A percentile compares a stretch with the other conserved stretches of the same genome.
Evolutionary conservation across 2,329 filamentous ascomycete species (phyloP).

Genomic region (Cadophora gregata): DNA sequence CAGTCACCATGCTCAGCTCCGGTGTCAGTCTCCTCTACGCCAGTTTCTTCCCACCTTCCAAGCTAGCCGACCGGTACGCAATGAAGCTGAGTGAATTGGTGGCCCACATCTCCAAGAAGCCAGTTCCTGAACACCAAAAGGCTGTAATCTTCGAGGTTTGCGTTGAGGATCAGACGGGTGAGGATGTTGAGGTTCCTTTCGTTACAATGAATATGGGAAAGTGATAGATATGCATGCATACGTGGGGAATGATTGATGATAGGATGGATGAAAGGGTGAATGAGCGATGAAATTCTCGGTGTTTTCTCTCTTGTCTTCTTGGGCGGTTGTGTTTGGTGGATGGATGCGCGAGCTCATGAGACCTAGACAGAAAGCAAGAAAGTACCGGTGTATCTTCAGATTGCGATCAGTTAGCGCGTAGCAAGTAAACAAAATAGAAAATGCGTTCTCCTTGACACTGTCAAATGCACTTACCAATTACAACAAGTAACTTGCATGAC

Average conservation of each 20-base stretch:
- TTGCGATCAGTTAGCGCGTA: conserved; percentile 4
- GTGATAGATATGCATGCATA: conserved; percentile 21
- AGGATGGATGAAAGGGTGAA: conserved; percentile 20
- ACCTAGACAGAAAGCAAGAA: conserved; percentile 24
- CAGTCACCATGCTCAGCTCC: conserved; percentile 93
- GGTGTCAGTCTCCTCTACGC: conserved; percentile 95
- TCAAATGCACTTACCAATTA: too few species aligned
- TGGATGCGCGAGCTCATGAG: conserved; percentile 23
- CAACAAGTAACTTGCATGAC: too few species aligned
- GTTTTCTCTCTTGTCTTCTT: not conserved
- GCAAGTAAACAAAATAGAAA: conserved; percentile 22
- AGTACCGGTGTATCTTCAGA: conserved; percentile 20
- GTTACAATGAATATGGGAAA: conserved; percentile 76
- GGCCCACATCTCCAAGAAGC: conserved; percentile 88
- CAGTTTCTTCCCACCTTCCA: conserved; percentile 81
- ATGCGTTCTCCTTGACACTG: conserved; percentile 5
- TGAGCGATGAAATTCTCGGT: conserved; percentile 15
- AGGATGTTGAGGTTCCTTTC: conserved; percentile 97
- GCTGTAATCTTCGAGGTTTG: conserved; percentile 97
- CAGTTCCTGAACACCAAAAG: conserved; percentile 88
- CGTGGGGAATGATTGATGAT: conserved; percentile 27
- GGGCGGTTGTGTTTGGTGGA: conserved; percentile 22
- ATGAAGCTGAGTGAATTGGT: conserved; percentile 90
- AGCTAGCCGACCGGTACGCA: conserved; percentile 78
- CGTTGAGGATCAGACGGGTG: conserved; percentile 83